Evolutionary conservation across 192 early-diverging fungal species (phyloP), one percentile per base, ranked within the genome.

Genomic region (Umbelopsis ramanniana): DNA sequence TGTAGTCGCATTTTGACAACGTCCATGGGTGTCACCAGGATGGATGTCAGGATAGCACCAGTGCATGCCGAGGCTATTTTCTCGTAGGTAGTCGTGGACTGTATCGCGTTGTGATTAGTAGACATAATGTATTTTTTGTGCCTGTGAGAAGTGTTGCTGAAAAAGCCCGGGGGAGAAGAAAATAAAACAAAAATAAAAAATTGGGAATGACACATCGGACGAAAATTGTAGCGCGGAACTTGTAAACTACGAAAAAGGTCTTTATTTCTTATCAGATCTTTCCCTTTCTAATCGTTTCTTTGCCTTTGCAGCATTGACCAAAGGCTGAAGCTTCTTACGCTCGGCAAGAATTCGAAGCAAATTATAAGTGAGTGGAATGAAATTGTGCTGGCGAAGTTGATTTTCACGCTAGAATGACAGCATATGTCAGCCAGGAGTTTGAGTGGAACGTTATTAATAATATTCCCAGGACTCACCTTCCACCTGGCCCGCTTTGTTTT

Each of bases 1-100:
- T 96, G 94, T 76, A 95, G 87, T 14, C 94, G 82, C 12, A 89
- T 93, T 76, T 96, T 96, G 52, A 96, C 85, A 19, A 96, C 91
- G 76, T 96, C 94, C 69, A 96, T 86, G 3, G 94, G 94, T 11
- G 93, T 96, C 3, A 92, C 92, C 88, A 79, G 78, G 4, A 96
- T 75, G 2, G 94, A 95, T 11, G 95, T 95, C 24, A 95, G 67
- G 3, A 96, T 76, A 6, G 96, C 93, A 0, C 96, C 96, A 9
- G 81, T 78, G 67, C 92, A 91, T 11, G 96, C 96, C 8, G 96
- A 95, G 37, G 92, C 40, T 73, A 96, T 91, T 53, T 90, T 92
- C 52, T 94, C 85, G 29, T 74, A 78, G 48, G 86, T 81, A 8
- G 85, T 80, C 63, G 60, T 84, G 69, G 60, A 52, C 33, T 63